These are phyloP conservation scores for Saprolegnia parasitica DNA, from an alignment of 352 stramenopile species.

Conservation along the genomic window DNA sequence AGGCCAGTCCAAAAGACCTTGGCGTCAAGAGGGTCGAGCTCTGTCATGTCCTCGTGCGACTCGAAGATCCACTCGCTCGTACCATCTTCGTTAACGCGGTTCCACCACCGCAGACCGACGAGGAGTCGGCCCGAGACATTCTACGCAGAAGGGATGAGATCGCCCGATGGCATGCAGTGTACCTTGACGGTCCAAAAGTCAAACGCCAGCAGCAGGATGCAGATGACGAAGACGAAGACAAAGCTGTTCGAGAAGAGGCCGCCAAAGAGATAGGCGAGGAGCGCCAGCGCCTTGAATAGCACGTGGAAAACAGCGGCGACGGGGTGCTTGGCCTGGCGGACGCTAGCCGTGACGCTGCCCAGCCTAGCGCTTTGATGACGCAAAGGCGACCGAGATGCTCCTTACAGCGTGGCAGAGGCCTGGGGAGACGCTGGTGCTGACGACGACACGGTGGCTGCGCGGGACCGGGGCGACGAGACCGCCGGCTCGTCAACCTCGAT, in stretches of 20 bases:
- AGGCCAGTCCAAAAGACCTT: constrained; percentile 94
- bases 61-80: constrained; percentile 97
- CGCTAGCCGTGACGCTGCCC: constrained; percentile 59
- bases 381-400: background rate
- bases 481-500: constrained; percentile 55
- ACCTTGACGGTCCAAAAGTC: constrained; percentile 99
- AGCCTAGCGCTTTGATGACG: constrained; percentile 35
- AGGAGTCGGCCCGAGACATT: constrained; percentile 85
- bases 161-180: constrained; percentile 33
- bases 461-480: too few species aligned
- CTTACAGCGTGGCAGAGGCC: constrained; percentile 6
- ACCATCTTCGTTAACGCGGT: constrained; percentile 93
- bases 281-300: constrained; percentile 93
- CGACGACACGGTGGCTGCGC: constrained; percentile 17
- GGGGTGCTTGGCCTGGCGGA: constrained; percentile 87
- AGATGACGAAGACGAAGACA: constrained; percentile 96
- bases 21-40: constrained; percentile 85
- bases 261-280: constrained; percentile 95
- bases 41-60: constrained; percentile 86
- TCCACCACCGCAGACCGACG: constrained; percentile 98
- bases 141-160: too few species aligned
- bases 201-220: constrained; percentile 93
- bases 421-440: background rate
- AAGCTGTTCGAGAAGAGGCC: constrained; percentile 87
- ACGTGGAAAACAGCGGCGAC: constrained; percentile 95